Conservation (phyloP, 2,329 filamentous ascomycete species). For the Arthroderma sp. region DNA sequence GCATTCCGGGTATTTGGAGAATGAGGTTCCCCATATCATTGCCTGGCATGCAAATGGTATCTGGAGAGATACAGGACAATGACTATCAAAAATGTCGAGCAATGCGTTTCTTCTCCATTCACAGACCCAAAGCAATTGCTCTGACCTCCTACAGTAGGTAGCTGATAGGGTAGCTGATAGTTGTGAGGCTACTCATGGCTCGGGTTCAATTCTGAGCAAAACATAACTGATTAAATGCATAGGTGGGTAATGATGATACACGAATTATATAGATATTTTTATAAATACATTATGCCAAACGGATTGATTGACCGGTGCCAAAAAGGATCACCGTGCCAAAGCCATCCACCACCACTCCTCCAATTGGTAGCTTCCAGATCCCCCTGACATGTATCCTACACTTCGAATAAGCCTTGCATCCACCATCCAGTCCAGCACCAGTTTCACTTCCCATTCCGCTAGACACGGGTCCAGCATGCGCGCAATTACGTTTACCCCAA, state of each 20-base stretch:
- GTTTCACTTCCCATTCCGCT: constrained; percentile 29
- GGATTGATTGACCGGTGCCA: too few relatives aligned
- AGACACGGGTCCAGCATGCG: constrained; percentile 27
- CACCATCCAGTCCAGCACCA: constrained; percentile 30
- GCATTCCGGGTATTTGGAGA: too few relatives aligned
- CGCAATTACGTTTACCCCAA: constrained; percentile 23
- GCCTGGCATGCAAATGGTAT: too few relatives aligned
- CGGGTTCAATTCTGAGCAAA: background rate
- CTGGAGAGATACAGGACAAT: too few relatives aligned
- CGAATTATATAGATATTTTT: too few relatives aligned
- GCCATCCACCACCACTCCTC: constrained; percentile 27
- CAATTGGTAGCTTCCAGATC: constrained; percentile 18
- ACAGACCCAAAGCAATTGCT: background rate
- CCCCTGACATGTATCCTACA: constrained; percentile 11
- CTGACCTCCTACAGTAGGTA: background rate
- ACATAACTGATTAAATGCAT: too few relatives aligned
- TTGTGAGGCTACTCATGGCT: background rate
- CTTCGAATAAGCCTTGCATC: constrained; percentile 15
- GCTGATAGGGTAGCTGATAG: background rate
- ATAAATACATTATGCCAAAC: too few relatives aligned
- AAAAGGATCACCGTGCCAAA: background rate
- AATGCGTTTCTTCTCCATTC: background rate
- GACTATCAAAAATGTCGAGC: too few relatives aligned
- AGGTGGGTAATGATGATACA: too few relatives aligned
- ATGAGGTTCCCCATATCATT: too few relatives aligned